These are phyloP conservation scores for Fonsecaea nubica DNA, from an alignment of 2,329 filamentous ascomycete genomes.

Conservation along the genomic window DNA sequence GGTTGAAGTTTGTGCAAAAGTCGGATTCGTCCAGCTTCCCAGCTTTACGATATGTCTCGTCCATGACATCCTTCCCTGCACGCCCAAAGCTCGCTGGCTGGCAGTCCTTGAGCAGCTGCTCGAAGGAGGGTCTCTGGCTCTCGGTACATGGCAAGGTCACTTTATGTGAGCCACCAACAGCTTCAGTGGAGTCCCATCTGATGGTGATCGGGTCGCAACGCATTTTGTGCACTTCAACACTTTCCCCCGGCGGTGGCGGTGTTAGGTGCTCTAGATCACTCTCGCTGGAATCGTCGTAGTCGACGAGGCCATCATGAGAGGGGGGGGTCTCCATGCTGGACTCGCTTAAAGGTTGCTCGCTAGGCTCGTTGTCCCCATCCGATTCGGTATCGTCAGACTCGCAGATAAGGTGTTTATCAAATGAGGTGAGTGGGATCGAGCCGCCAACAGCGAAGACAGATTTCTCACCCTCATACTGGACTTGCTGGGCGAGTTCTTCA, in stretches of 20 bases:
- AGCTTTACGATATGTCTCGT: constrained; percentile 14
- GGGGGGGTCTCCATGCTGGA: background rate
- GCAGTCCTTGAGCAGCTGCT: constrained; percentile 13
- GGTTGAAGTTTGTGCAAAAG: constrained; percentile 15
- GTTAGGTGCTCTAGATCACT: background rate
- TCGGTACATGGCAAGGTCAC: constrained; percentile 6
- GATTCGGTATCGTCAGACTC: constrained; percentile 10
- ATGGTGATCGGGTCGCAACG: constrained; percentile 14
- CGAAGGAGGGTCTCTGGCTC: constrained; percentile 3
- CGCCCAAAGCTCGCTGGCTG: constrained; percentile 16
- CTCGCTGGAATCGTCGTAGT: background rate
- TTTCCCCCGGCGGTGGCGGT: background rate
- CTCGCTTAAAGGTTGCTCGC: background rate
- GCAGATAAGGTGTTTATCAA: constrained; percentile 1
- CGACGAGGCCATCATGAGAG: background rate
- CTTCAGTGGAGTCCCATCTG: constrained; percentile 5
- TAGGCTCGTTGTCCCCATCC: background rate
- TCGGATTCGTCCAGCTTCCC: constrained; percentile 12
- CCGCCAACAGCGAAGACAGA: constrained; percentile 10
- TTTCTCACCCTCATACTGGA: background rate
- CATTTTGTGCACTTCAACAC: constrained; percentile 6
- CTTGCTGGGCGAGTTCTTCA: background rate
- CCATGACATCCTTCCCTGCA: constrained; percentile 5
- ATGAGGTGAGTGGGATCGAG: background rate
- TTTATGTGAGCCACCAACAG: background rate